Evolutionary conservation across 352 stramenopile genomes (phyloP).

Genomic region (Saprolegnia parasitica): DNA sequence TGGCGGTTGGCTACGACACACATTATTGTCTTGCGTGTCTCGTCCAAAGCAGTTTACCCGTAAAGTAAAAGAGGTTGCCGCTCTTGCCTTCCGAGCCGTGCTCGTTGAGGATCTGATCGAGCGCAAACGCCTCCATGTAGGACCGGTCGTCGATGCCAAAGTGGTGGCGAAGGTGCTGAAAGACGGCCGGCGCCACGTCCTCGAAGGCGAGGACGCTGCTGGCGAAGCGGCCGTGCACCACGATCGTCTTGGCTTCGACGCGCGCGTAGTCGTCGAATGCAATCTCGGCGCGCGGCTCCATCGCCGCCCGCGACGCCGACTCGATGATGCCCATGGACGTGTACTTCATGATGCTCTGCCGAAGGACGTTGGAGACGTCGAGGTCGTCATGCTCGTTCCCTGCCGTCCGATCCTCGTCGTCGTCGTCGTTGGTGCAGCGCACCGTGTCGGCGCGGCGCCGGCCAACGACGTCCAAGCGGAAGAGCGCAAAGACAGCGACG

Average conservation of each 20-base stretch:
- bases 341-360: slow-evolving; percentile 84
- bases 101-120: slow-evolving; percentile 62
- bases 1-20: slow-evolving; percentile 61
- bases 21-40: slow-evolving; percentile 12
- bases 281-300: slow-evolving; percentile 35
- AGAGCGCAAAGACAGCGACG: slow-evolving; percentile 65
- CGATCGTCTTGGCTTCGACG: slow-evolving; percentile 62
- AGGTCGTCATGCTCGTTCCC: slow-evolving; percentile 5
- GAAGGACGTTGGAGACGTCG: slow-evolving; percentile 65
- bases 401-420: slow-evolving; percentile 18
- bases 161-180: slow-evolving; percentile 67
- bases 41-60: slow-evolving; percentile 31
- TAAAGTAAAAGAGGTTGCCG: slow-evolving; percentile 87
- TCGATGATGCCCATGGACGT: slow-evolving; percentile 79
- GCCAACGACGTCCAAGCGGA: slow-evolving; percentile 36
- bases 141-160: slow-evolving; percentile 66
- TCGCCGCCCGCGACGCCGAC: slow-evolving; percentile 38
- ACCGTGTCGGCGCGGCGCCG: neutral
- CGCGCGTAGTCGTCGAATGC: slow-evolving; percentile 66
- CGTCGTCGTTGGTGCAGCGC: slow-evolving; percentile 31
- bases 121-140: slow-evolving; percentile 74
- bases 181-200: slow-evolving; percentile 74
- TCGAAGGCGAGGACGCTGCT: slow-evolving; percentile 59
- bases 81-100: slow-evolving; percentile 78
- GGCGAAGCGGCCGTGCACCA: slow-evolving; percentile 56